Evolutionary conservation across 306 rosid genomes (phyloP), one percentile per base, ranked within the genome.

Genomic region (Vachellia pachyceras): DNA sequence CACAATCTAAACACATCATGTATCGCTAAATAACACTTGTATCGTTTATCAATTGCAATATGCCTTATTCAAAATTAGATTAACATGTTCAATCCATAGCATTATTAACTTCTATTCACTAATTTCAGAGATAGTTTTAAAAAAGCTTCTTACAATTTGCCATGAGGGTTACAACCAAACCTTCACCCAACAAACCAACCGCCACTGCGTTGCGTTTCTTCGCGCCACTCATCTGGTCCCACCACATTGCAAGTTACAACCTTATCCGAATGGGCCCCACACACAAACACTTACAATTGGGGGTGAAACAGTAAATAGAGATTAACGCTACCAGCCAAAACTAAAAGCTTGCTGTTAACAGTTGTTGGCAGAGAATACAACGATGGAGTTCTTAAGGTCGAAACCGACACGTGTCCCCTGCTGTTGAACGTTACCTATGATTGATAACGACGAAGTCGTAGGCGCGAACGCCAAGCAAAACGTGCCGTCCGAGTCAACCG

Each of bases 331-430:
- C 0, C 0, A 40, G 18, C 23, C 72, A 40, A 67, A 67, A 3
- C 29, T 9, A 68, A 66, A 40, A 5, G 50, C 23, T 5, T 15
- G 1, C 15, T 0, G 1, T 7, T 68, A 68, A 54, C 73, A 69
- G n/a, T 14, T 69, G 47, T 22, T 69, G 18, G 55, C 52, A 22
- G 73, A 69, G 73, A 69, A 69, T 69, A 54, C 73, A 42, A 69
- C 54, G 73, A 69, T 14, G 17, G 35, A n/a, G n/a, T 69, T 69
- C 18, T 29, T 29, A 4, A 69, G 73, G 25, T 69, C 73, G 54
- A 90, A 92, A 82, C 88, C 67, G 86, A 94, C 98, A 90, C 98
- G 98, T 89, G 94, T 91, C 91, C 95, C 97, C 44, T 94, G 98
- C 86, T 92, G 97, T 79, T 94, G 97, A 14, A 93, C 91, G 72